Evolutionary conservation across 306 rosid species (phyloP).

Genomic region (Lathyrus tuberosus): DNA sequence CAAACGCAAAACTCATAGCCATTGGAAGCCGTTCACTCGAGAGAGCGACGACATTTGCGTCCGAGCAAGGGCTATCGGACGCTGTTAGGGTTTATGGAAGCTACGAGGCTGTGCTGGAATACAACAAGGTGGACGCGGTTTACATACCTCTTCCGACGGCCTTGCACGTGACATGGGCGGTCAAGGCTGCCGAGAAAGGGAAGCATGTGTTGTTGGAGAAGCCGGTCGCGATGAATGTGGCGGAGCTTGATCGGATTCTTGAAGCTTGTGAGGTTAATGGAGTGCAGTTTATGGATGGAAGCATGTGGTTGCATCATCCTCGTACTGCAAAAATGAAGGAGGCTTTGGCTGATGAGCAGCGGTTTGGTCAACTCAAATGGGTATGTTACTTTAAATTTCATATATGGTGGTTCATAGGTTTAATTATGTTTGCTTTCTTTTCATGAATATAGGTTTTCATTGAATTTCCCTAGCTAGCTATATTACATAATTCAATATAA

Average conservation of each 20-base stretch:
- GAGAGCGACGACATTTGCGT: conserved; percentile 59
- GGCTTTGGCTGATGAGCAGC: conserved; percentile 57
- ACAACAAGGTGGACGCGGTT: conserved; percentile 72
- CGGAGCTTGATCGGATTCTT: conserved; percentile 64
- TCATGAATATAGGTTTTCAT: not conserved
- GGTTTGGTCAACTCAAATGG: conserved; percentile 78
- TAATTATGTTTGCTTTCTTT: not conserved
- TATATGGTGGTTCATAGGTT: not conserved
- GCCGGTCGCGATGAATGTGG: conserved; percentile 74
- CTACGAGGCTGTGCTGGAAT: conserved; percentile 71
- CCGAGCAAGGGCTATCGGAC: conserved; percentile 49
- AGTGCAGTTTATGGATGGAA: conserved; percentile 94
- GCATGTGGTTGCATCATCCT: conserved; percentile 97
- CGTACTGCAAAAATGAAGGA: conserved; percentile 76
- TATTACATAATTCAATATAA: not conserved
- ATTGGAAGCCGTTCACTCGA: conserved; percentile 75
- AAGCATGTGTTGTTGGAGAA: conserved; percentile 89
- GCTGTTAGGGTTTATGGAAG: conserved; percentile 67
- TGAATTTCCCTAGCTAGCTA: not conserved
- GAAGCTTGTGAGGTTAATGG: conserved; percentile 76
- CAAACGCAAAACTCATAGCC: conserved; percentile 60
- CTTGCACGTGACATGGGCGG: conserved; percentile 76
- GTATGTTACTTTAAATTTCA: conserved; percentile 43
- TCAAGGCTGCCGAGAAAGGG: conserved; percentile 66
- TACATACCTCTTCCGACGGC: conserved; percentile 83